Evolutionary conservation across 305 asterid species (phyloP).

Genomic region (Fraxinus dipetala): DNA sequence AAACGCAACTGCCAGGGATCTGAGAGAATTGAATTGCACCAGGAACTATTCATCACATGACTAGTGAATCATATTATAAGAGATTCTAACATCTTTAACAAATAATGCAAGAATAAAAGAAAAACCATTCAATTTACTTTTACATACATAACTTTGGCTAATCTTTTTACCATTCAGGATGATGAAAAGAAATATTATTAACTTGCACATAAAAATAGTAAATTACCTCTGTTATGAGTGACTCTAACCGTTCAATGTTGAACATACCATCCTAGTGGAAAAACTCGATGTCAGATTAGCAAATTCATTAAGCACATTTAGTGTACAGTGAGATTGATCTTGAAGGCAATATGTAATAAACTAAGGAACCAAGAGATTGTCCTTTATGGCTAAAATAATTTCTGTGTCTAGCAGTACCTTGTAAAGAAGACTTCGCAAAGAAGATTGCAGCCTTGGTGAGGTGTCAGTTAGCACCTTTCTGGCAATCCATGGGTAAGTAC

Average conservation of each 20-base stretch:
- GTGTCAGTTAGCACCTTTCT: constrained; percentile 85
- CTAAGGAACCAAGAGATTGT: not conserved
- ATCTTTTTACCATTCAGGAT: constrained; percentile 24
- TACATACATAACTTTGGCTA: not conserved
- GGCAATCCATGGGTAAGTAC: constrained; percentile 99
- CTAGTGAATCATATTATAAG: not conserved
- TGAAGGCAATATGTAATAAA: constrained; percentile 3
- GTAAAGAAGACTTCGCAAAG: constrained; percentile 79
- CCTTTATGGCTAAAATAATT: not conserved
- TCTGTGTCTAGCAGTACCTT: constrained; percentile 40
- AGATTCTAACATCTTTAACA: constrained; percentile 6
- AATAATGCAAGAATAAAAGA: not conserved
- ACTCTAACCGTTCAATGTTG: constrained; percentile 95
- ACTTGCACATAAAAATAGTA: not conserved
- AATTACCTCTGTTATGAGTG: constrained; percentile 84
- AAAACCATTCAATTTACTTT: not conserved
- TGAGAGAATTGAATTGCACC: not conserved
- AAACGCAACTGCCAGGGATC: not conserved
- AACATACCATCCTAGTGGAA: constrained; percentile 72
- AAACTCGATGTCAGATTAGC: constrained; percentile 35
- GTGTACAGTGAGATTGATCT: constrained; percentile 11
- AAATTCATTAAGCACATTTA: constrained; percentile 22
- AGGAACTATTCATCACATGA: constrained; percentile 6
- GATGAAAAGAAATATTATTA: constrained; percentile 14
- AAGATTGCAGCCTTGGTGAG: constrained; percentile 75